phyloP scores from a whole-genome alignment of 2,329 filamentous ascomycete genomes.

The Orbilia oligospora region DNA sequence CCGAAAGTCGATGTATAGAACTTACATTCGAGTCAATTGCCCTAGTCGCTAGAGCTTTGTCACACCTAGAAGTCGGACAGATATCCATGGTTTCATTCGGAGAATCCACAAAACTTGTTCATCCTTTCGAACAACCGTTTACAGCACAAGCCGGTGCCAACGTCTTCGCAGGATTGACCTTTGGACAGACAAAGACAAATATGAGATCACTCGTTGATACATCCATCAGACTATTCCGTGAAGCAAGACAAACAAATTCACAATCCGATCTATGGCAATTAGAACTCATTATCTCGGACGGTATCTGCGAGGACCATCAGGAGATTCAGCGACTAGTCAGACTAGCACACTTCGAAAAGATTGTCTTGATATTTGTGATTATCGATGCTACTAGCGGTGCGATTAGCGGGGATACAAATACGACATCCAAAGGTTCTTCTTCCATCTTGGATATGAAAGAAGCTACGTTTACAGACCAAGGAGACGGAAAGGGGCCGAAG shows the following conservation, averaged over 20 bases:
- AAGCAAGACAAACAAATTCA: slow-evolving; percentile 74
- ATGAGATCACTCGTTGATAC: slow-evolving; percentile 84
- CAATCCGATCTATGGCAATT: slow-evolving; percentile 90
- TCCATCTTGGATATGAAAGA: slow-evolving; percentile 88
- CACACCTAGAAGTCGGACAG: slow-evolving; percentile 94
- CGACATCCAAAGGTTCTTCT: slow-evolving; percentile 64
- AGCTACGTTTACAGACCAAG: slow-evolving; percentile 83
- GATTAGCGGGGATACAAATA: slow-evolving; percentile 66
- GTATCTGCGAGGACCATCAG: slow-evolving; percentile 91
- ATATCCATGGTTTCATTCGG: slow-evolving; percentile 94
- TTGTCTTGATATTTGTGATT: slow-evolving; percentile 98
- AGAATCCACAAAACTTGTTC: slow-evolving; percentile 83
- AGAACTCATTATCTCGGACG: slow-evolving; percentile 91
- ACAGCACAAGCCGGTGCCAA: slow-evolving; percentile 84
- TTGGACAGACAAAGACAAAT: slow-evolving; percentile 87
- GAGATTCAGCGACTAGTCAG: slow-evolving; percentile 84
- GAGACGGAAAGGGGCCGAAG: slow-evolving; percentile 73
- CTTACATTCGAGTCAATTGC: slow-evolving; percentile 95
- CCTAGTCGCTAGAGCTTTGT: slow-evolving; percentile 86
- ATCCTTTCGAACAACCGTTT: slow-evolving; percentile 87
- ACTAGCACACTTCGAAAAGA: slow-evolving; percentile 89
- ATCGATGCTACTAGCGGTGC: slow-evolving; percentile 77
- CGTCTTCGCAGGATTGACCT: slow-evolving; percentile 86
- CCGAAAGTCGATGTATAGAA: slow-evolving; percentile 80
- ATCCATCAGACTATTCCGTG: slow-evolving; percentile 81